Evolutionary conservation across 768 basidiomycete genomes (phyloP).

Genomic region (Nidularia sp.): DNA sequence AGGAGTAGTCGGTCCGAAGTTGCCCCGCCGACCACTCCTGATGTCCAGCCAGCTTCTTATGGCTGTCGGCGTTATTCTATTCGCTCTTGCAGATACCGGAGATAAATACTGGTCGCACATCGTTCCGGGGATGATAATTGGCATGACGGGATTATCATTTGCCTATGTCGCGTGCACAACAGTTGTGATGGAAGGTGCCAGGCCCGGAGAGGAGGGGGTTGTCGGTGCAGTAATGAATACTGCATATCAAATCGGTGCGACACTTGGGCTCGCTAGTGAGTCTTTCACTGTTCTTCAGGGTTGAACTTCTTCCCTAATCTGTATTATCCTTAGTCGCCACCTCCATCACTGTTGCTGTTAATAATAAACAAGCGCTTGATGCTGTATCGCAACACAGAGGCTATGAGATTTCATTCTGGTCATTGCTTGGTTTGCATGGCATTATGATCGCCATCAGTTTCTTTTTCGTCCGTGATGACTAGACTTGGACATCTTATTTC

Average conservation of each 20-base stretch:
- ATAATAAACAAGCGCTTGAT: background rate
- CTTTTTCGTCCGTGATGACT: background rate
- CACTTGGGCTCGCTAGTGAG: background rate
- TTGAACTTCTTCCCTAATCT: background rate
- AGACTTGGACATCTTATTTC: no score
- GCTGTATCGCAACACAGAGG: background rate
- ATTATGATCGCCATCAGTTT: background rate
- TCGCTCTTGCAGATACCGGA: slow-evolving; percentile 33
- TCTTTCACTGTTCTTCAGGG: background rate
- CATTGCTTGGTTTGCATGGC: background rate
- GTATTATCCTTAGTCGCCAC: background rate
- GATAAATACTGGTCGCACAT: slow-evolving; percentile 36
- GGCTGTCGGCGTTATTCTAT: slow-evolving; percentile 19
- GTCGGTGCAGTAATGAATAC: background rate
- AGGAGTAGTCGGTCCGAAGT: background rate
- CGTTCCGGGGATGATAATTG: slow-evolving; percentile 44
- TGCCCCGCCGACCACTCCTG: background rate
- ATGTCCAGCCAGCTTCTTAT: background rate
- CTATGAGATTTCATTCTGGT: background rate
- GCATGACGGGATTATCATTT: slow-evolving; percentile 36
- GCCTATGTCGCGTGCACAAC: slow-evolving; percentile 19
- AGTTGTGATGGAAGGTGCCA: background rate
- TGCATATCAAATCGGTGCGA: background rate
- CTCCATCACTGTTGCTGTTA: background rate
- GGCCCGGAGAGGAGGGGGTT: background rate